Base-by-base conservation (phyloP, 306 rosid species). In the Gastrolobium villosum region DNA sequence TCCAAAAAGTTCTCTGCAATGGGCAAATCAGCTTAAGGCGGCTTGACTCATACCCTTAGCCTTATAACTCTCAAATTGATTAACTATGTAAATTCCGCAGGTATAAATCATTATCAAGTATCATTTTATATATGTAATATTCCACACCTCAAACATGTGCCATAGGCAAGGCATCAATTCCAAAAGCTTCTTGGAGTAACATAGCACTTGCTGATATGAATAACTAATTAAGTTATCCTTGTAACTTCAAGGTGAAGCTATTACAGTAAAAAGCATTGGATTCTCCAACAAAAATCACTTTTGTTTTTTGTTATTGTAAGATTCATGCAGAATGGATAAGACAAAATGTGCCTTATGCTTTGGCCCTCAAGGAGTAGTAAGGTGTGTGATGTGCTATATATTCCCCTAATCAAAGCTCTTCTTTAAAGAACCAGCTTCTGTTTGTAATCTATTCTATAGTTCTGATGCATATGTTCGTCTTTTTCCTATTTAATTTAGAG, bases 241-340 rank as follows among this genome's bases (percentile, higher is more conserved):
- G 74, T 77, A 50, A 62, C 95, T 90, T 90, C 82, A 85, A 85
- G 72, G 73, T 81, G 87, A 90, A 90, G 96, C 85, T 61, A 81
- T 72, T 57, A 57, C 89, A 84, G 81, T 81, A 61, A 81, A 76
- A 75, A 80, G 91, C 91, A 90, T 90, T 85, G 80, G 96, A 90
- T 90, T 88, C 96, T 82, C 88, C 89, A 84, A 90, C 86, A 84
- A 75, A 71, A 84, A 82, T 26, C 61, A 46, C 84, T 68, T 80
- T 76, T 61, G 61, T 71, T 70, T 83, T 40, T 79, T 76, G 7
- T 60, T 81, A 74, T 85, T 65, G 82, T 63, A 54, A 80, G 88
- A 84, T 88, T 84, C 87, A 88, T 77, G 81, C 52, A 80, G 75
- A 87, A 85, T 77, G 93, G 91, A 83, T 85, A 85, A 90, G 87